Percentiles rank a stretch among this genome's conserved stretches.
Conservation (phyloP, 768 basidiomycete genomes). For the Daedaleopsis sinensis region DNA sequence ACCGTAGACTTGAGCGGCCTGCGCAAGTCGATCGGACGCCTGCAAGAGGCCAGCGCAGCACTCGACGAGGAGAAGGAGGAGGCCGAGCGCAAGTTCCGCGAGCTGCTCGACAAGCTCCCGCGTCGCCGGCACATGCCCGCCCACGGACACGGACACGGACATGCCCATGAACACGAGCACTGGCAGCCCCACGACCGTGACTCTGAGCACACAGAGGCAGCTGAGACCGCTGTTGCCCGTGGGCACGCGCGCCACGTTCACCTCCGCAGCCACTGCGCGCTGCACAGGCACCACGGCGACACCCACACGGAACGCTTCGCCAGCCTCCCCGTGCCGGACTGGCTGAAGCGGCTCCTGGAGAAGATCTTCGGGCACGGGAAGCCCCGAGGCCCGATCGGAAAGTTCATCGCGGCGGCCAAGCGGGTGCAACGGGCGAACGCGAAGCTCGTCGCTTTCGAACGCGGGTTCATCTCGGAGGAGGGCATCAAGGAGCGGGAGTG, state of each 20-base stretch:
- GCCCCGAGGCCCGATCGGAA: slow-evolving; percentile 25
- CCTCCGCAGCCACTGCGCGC: background rate
- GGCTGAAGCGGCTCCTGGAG: slow-evolving; percentile 20
- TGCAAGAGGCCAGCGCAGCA: slow-evolving; percentile 26
- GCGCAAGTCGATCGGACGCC: slow-evolving; percentile 24
- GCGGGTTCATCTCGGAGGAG: slow-evolving; percentile 75
- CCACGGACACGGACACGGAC: background rate
- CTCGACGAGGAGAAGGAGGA: slow-evolving; percentile 31
- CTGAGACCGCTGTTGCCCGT: background rate
- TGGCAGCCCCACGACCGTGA: background rate
- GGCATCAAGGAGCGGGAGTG: slow-evolving; percentile 83
- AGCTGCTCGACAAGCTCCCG: slow-evolving; percentile 25
- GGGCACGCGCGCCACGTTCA: background rate
- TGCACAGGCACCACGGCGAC: background rate
- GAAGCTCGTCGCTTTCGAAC: slow-evolving; percentile 73
- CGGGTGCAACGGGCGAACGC: slow-evolving; percentile 62
- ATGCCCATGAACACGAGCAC: background rate
- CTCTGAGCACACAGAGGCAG: background rate
- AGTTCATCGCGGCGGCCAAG: slow-evolving; percentile 59
- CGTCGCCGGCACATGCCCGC: background rate
- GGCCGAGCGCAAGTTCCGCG: slow-evolving; percentile 30
- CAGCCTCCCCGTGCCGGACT: slow-evolving; percentile 17
- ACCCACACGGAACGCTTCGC: background rate
- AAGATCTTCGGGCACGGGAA: slow-evolving; percentile 10
- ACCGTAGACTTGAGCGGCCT: slow-evolving; percentile 27